These are phyloP conservation scores for Elsinoe fawcettii DNA, from an alignment of 2,329 filamentous ascomycete species.

Conservation along the genomic window DNA sequence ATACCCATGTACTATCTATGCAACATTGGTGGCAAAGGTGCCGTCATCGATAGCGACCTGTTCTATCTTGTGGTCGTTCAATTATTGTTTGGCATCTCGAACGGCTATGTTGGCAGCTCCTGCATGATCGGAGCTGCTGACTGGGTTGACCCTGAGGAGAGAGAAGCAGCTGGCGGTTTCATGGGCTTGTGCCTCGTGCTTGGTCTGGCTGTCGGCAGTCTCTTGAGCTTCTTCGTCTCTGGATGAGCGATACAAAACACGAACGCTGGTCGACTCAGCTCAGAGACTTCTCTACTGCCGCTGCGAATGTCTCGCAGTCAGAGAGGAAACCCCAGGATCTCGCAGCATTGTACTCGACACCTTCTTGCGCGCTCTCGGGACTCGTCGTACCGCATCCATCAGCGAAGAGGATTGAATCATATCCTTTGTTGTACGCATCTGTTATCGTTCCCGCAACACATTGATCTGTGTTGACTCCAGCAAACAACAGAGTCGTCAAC, in stretches of 20 bases:
- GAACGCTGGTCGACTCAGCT: not conserved
- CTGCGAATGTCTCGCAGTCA: constrained; percentile 25
- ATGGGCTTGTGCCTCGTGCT: constrained; percentile 87
- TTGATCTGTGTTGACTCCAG: constrained; percentile 56
- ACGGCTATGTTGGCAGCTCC: constrained; percentile 76
- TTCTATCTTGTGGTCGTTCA: constrained; percentile 86
- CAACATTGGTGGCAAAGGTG: constrained; percentile 72
- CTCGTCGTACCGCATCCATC: constrained; percentile 49
- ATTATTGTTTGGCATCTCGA: constrained; percentile 72
- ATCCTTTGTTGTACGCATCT: constrained; percentile 50
- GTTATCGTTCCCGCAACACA: constrained; percentile 51
- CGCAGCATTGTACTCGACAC: constrained; percentile 30
- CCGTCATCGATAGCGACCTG: constrained; percentile 66
- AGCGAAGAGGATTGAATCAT: constrained; percentile 48
- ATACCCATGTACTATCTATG: constrained; percentile 84
- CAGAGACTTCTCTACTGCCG: constrained; percentile 21
- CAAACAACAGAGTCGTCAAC: constrained; percentile 47
- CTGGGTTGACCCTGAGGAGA: constrained; percentile 74
- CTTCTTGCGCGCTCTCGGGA: constrained; percentile 31
- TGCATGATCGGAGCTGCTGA: constrained; percentile 87
- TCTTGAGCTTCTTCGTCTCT: constrained; percentile 74
- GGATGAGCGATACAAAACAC: constrained; percentile 17
- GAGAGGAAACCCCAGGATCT: constrained; percentile 29
- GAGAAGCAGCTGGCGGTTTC: constrained; percentile 83
- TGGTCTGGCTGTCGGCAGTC: constrained; percentile 75